phyloP scores from a whole-genome alignment of 2,329 filamentous ascomycete species.

The Fusarium pseudocircinatum region DNA sequence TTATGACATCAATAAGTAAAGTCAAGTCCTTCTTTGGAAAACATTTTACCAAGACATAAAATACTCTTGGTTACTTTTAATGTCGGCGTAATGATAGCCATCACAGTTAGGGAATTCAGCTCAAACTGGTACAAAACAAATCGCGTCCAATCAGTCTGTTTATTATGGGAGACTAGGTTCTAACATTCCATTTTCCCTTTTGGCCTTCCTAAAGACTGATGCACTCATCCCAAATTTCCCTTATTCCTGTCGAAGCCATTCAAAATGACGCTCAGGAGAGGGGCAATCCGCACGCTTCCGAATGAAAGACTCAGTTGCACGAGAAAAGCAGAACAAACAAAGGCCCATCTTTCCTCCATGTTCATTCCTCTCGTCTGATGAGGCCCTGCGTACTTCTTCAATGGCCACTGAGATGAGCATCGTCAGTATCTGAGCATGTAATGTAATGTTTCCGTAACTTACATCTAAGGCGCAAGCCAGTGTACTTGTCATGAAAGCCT shows the following conservation, averaged over 20 bases:
- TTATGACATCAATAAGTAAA: not conserved
- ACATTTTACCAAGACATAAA: no score
- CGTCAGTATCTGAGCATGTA: not conserved
- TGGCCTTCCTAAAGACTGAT: not conserved
- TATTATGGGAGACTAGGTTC: not conserved
- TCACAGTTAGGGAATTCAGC: not conserved
- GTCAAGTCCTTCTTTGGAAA: not conserved
- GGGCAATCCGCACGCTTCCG: not conserved
- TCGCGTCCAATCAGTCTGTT: not conserved
- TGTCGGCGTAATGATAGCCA: no score
- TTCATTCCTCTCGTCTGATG: no score
- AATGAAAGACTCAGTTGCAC: not conserved
- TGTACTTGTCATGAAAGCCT: not conserved
- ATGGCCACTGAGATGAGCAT: not conserved
- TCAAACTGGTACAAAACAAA: not conserved
- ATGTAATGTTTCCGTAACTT: not conserved
- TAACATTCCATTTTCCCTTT: not conserved
- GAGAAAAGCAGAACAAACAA: not conserved
- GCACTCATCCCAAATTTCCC: not conserved
- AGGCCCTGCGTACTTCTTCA: no score
- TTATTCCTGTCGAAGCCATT: no score
- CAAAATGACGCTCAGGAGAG: rapidly evolving
- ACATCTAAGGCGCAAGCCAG: not conserved
- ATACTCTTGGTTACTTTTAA: not conserved
- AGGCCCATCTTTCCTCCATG: no score